Conservation (phyloP, 1,284 basidiomycete genomes). For the Xerocomus nothofagi region DNA sequence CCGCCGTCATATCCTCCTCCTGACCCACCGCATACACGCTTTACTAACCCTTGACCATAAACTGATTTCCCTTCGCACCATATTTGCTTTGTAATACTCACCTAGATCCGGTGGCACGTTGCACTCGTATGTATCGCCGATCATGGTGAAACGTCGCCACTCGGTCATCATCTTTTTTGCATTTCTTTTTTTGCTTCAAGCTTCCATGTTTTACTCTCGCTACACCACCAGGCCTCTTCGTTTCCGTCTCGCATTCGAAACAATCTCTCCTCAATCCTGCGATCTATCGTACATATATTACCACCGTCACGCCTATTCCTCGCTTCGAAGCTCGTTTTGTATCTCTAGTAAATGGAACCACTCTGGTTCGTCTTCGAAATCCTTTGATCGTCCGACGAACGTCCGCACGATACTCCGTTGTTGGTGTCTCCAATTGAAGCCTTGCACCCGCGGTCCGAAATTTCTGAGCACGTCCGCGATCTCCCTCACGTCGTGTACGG, state of each 20-base stretch:
- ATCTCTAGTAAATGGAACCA: constrained; percentile 70
- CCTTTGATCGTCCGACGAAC: constrained; percentile 80
- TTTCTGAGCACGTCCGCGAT: constrained; percentile 82
- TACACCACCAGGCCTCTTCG: constrained; percentile 1
- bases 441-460: constrained; percentile 70
- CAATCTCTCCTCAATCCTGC: constrained; percentile 1
- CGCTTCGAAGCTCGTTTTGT: constrained; percentile 52
- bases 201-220: constrained; percentile 16
- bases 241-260: background rate
- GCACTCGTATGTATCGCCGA: constrained; percentile 5
- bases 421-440: constrained; percentile 79
- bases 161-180: constrained; percentile 2
- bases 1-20: constrained; percentile 5
- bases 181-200: constrained; percentile 2
- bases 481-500: constrained; percentile 76
- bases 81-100: constrained; percentile 1
- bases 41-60: constrained; percentile 10
- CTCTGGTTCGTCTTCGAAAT: constrained; percentile 87
- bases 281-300: constrained; percentile 17
- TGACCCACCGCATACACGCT: constrained; percentile 1
- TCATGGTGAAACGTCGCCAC: constrained; percentile 22
- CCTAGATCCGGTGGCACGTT: constrained; percentile 11
- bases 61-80: background rate
- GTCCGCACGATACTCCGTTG: constrained; percentile 85
- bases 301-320: constrained; percentile 18